A percentile compares a stretch with the other conserved stretches of the same genome.
Conservation (phyloP, 164 flowering plant species). For the Tetracentron sinense region DNA sequence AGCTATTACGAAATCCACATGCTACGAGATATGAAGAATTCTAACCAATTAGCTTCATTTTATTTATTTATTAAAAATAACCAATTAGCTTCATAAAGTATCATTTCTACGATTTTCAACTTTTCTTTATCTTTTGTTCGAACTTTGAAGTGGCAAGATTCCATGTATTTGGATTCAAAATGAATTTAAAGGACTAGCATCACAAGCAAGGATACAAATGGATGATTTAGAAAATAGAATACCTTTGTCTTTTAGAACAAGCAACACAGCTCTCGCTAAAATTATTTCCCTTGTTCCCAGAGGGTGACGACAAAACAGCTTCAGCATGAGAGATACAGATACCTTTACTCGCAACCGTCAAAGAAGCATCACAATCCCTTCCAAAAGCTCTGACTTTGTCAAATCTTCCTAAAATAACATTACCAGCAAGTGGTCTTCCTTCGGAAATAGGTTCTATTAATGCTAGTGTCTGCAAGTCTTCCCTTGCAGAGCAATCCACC, state of each 20-base stretch:
- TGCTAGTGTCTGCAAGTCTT: conserved; percentile 11
- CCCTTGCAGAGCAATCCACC: conserved; percentile 13
- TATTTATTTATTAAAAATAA: too few relatives aligned
- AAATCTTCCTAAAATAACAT: conserved; percentile 7
- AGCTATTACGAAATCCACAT: too few relatives aligned
- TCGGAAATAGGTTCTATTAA: conserved; percentile 14
- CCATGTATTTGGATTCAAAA: neutral
- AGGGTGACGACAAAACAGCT: conserved; percentile 11
- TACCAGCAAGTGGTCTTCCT: conserved; percentile 10
- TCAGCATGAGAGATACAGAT: conserved; percentile 18
- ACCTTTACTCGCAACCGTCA: conserved; percentile 15
- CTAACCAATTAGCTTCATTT: too few relatives aligned
- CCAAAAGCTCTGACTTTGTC: conserved; percentile 8
- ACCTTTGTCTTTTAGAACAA: conserved; percentile 41
- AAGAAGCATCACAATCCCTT: conserved; percentile 28
- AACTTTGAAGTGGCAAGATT: neutral
- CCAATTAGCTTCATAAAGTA: too few relatives aligned
- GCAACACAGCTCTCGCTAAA: conserved; percentile 15
- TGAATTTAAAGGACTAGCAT: neutral
- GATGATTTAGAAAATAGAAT: neutral
- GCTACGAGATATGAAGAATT: too few relatives aligned
- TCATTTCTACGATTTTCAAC: too few relatives aligned
- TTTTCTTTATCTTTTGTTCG: neutral
- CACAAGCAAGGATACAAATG: conserved; percentile 1
- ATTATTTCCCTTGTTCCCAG: conserved; percentile 11